These are phyloP conservation scores for Barnettozyma siamensis DNA, from an alignment of 805 yeast species.

Conservation along the genomic window DNA sequence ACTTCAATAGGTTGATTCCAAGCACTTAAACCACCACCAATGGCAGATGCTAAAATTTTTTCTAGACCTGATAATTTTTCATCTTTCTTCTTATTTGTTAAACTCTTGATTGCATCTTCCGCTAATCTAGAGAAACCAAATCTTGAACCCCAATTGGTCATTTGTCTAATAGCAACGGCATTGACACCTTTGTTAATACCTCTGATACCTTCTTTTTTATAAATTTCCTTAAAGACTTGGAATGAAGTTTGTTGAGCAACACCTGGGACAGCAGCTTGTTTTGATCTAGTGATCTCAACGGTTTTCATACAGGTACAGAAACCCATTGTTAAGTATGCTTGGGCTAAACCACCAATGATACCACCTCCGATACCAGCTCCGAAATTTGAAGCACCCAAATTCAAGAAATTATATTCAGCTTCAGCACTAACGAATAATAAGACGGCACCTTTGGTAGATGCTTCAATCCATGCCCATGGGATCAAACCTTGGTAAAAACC, in stretches of 20 bases:
- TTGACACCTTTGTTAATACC: constrained; percentile 98
- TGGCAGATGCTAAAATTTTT: constrained; percentile 75
- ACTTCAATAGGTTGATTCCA: constrained; percentile 99
- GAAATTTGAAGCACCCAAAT: constrained; percentile 63
- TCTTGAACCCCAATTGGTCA: constrained; percentile 99
- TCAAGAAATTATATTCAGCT: constrained; percentile 72
- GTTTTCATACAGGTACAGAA: constrained; percentile 99
- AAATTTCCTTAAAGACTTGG: constrained; percentile 83
- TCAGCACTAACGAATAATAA: constrained; percentile 88
- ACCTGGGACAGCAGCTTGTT: constrained; percentile 65
- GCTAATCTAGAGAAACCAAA: constrained; percentile 90
- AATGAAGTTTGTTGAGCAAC: constrained; percentile 69
- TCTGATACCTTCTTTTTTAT: constrained; percentile 76
- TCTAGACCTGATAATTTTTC: constrained; percentile 67
- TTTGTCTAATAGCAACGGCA: constrained; percentile 98
- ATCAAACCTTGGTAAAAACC: constrained; percentile 97
- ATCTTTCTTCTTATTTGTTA: constrained; percentile 55
- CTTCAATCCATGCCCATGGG: constrained; percentile 99
- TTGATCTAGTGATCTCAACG: constrained; percentile 90
- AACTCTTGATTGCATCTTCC: constrained; percentile 70
- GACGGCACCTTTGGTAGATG: constrained; percentile 98
- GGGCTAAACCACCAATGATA: constrained; percentile 92
- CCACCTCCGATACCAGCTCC: constrained; percentile 93
- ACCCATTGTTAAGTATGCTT: constrained; percentile 95
- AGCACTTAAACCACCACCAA: constrained; percentile 97